These are phyloP conservation scores for Cercophora samala DNA, from an alignment of 495 filamentous ascomycete genomes.

Conservation along the genomic window DNA sequence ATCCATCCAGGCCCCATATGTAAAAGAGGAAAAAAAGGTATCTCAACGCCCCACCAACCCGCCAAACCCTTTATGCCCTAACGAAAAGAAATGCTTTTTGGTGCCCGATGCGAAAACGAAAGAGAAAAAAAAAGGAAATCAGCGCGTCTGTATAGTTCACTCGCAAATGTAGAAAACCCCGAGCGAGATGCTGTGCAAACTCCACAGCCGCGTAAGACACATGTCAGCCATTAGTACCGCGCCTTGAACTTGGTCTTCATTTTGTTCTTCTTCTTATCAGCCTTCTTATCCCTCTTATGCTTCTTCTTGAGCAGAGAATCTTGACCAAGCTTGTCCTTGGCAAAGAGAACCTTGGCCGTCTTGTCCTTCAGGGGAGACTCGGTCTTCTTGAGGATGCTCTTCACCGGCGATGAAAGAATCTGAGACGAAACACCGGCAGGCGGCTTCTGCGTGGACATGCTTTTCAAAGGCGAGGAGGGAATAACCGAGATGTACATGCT, in stretches of 20 bases:
- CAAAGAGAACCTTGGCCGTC: not conserved
- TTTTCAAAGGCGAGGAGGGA: too few species aligned
- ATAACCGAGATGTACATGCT: too few species aligned
- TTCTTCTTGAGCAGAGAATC: not conserved
- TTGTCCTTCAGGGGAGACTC: not conserved
- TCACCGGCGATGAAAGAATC: not conserved
- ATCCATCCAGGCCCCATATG: not conserved
- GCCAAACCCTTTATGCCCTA: not conserved
- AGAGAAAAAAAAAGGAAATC: not conserved
- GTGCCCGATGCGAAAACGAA: not conserved
- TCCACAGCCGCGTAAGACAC: not conserved
- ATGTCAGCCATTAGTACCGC: not conserved
- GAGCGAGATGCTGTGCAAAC: not conserved
- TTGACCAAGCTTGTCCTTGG: not conserved
- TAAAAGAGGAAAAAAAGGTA: not conserved
- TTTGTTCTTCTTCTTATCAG: not conserved
- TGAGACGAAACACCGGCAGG: too few species aligned
- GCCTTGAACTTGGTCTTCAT: not conserved
- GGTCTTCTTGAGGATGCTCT: not conserved
- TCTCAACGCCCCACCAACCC: not conserved
- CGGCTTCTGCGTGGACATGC: too few species aligned
- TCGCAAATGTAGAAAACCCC: not conserved
- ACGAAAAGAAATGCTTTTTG: not conserved
- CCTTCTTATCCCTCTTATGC: not conserved
- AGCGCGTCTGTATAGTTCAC: not conserved